A percentile compares a stretch with the other conserved stretches of the same genome.
Conservation (phyloP, 179 eudicot species). For the Sideroxylon spinosum region DNA sequence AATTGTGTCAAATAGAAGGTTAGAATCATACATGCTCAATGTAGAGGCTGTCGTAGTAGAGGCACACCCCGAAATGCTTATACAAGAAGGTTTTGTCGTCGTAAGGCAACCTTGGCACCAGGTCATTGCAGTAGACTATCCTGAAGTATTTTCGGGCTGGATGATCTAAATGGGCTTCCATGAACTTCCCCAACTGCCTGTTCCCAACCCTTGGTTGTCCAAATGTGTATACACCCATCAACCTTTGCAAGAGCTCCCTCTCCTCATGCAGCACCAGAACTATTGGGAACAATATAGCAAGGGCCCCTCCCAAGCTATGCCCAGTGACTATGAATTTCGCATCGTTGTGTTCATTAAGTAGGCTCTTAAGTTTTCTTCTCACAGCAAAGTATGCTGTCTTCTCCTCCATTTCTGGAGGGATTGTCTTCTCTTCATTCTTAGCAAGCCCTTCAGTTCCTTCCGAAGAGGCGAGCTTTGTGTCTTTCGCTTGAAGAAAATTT, state of each 20-base stretch:
- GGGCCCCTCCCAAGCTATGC: conserved; percentile 88
- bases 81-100: conserved; percentile 68
- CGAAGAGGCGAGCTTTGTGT: conserved; percentile 9
- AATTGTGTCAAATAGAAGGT: neutral
- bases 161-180: conserved; percentile 43
- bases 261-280: conserved; percentile 62
- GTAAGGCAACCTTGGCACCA: conserved; percentile 85
- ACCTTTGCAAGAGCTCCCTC: conserved; percentile 42
- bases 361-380: conserved; percentile 48
- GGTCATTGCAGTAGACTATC: conserved; percentile 78
- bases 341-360: conserved; percentile 50
- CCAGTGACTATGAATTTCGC: conserved; percentile 81
- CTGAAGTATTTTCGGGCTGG: conserved; percentile 50
- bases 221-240: conserved; percentile 65
- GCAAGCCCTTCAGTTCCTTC: too few relatives aligned
- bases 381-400: conserved; percentile 66
- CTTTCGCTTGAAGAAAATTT: conserved; percentile 30
- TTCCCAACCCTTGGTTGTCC: conserved; percentile 90
- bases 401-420: conserved; percentile 34
- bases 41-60: conserved; percentile 74
- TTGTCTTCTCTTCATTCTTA: neutral
- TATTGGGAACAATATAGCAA: conserved; percentile 67
- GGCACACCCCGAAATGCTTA: conserved; percentile 78
- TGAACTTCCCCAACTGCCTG: conserved; percentile 43
- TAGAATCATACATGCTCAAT: conserved; percentile 40